Evolutionary conservation across 108 stramenopile genomes (phyloP).

Genomic region (Pseudonitzschia multiseries): DNA sequence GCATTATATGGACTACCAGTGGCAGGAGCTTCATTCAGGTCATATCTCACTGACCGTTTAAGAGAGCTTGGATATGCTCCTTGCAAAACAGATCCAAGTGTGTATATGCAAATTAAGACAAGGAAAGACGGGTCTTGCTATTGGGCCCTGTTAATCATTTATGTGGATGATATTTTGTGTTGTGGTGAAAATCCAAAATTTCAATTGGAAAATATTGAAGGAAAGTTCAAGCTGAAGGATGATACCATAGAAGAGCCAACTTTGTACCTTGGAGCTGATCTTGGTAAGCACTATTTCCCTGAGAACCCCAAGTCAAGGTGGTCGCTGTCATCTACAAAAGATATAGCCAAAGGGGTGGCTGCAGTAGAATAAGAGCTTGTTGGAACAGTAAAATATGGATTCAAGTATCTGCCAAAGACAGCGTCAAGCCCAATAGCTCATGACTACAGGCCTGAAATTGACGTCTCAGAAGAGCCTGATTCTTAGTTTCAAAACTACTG

Average conservation of each 20-base stretch:
- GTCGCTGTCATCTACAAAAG: not conserved
- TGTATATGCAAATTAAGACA: conserved; percentile 23
- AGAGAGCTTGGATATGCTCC: conserved; percentile 21
- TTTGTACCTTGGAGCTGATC: too few relatives aligned
- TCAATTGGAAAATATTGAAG: too few relatives aligned
- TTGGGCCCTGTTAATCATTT: conserved; percentile 35
- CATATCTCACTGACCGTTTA: not conserved
- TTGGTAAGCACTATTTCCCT: too few relatives aligned
- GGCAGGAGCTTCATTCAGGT: conserved; percentile 26
- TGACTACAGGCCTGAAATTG: conserved; percentile 19
- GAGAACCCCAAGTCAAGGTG: not conserved
- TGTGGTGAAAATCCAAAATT: too few relatives aligned
- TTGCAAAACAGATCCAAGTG: conserved; percentile 32
- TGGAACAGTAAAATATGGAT: not conserved
- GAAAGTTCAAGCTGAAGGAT: too few relatives aligned
- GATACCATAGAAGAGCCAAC: too few relatives aligned
- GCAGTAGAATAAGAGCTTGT: not conserved
- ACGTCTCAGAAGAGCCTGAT: conserved; percentile 17
- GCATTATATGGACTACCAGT: conserved; percentile 47
- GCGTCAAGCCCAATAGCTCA: not conserved
- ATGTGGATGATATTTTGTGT: too few relatives aligned
- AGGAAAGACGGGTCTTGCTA: conserved; percentile 23
- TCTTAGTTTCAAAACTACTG: conserved; percentile 23
- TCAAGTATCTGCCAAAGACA: not conserved
- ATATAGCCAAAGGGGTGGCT: not conserved